Conservation (phyloP, 2,329 filamentous ascomycete species). For the Geosmithia morbida region DNA sequence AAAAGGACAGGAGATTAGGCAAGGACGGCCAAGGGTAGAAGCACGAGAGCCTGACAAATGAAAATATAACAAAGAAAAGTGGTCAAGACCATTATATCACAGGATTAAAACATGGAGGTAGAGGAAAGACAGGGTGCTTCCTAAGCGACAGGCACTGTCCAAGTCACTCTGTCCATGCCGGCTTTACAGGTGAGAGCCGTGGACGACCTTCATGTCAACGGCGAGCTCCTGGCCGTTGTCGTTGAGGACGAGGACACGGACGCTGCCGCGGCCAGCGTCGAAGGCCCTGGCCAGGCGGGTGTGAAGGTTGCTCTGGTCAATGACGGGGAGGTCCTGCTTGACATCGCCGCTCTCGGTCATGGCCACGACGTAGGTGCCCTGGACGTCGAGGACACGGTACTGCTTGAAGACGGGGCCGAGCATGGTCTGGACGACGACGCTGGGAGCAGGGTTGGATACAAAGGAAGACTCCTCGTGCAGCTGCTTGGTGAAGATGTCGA, state of each 20-base stretch:
- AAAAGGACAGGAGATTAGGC: background rate
- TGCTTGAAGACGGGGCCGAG: constrained; percentile 99
- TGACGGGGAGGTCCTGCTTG: constrained; percentile 86
- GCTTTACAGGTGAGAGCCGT: constrained; percentile 55
- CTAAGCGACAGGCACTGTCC: background rate
- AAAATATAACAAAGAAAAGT: background rate
- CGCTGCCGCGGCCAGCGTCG: constrained; percentile 80
- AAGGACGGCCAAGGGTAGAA: background rate
- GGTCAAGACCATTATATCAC: background rate
- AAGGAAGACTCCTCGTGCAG: constrained; percentile 97
- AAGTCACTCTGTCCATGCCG: background rate
- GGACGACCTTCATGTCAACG: constrained; percentile 98
- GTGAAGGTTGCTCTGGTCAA: constrained; percentile 89
- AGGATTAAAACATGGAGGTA: background rate
- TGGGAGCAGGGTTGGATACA: constrained; percentile 91
- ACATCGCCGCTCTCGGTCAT: constrained; percentile 99
- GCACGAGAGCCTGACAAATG: background rate
- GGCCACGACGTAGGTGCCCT: constrained; percentile 74
- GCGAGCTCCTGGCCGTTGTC: constrained; percentile 88
- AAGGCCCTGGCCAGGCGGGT: constrained; percentile 70
- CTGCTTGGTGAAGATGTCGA: constrained; percentile 99
- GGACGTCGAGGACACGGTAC: constrained; percentile 97
- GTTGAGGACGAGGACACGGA: constrained; percentile 90
- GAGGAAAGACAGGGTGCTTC: background rate
- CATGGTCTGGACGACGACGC: constrained; percentile 98